These are phyloP conservation scores for Fragosphaeria purpurea DNA, from an alignment of 2,329 filamentous ascomycete species.

Conservation along the genomic window DNA sequence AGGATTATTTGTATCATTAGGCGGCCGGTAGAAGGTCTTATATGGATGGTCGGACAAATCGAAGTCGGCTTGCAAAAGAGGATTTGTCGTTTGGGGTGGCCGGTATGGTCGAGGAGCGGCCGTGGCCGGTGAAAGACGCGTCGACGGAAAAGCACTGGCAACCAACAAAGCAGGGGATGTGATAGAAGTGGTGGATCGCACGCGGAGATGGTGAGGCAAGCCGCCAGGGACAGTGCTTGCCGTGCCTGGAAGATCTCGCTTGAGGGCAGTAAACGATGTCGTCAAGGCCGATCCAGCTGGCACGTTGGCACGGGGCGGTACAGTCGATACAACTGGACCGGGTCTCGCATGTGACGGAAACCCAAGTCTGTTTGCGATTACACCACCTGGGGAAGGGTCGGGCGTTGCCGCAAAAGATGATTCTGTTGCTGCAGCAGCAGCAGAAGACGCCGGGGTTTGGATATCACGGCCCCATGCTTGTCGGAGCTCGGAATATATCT, in stretches of 20 bases:
- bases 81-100: conserved; percentile 45
- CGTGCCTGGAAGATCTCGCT: neutral
- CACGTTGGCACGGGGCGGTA: too few species aligned
- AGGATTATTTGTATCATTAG: conserved; percentile 30
- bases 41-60: conserved; percentile 71
- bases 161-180: neutral
- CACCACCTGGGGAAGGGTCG: neutral
- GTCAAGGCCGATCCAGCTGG: too few species aligned
- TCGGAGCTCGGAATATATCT: conserved; percentile 63
- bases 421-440: too few species aligned
- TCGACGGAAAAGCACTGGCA: neutral
- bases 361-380: neutral
- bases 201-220: neutral
- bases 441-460: neutral
- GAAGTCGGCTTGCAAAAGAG: conserved; percentile 63
- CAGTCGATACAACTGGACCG: too few species aligned
- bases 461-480: conserved; percentile 68
- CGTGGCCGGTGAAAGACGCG: conserved; percentile 15
- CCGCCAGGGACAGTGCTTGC: neutral
- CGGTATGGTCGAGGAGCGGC: conserved; percentile 20
- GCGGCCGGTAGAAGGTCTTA: conserved; percentile 68
- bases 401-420: neutral
- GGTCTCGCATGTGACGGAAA: too few species aligned
- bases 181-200: neutral
- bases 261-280: neutral